Evolutionary conservation across 106 monocot species (phyloP).

Genomic region (Phalaenopsis aphrodite): DNA sequence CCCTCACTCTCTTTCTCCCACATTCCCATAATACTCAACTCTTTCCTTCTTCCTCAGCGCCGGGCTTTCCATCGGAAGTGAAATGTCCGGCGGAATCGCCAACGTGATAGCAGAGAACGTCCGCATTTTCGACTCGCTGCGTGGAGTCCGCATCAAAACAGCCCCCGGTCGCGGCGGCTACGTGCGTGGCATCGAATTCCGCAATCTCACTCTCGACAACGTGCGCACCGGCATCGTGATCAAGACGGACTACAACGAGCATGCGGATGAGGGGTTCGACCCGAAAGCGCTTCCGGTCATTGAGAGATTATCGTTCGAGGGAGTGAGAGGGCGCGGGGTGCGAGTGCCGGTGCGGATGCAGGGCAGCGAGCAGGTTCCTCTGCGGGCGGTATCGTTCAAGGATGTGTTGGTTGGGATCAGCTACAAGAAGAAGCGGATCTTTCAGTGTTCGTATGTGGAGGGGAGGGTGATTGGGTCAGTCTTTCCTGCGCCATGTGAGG

Average conservation of each 20-base stretch:
- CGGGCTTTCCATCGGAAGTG: constrained; percentile 72
- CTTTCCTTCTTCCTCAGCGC: constrained; percentile 29
- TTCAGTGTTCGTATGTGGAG: constrained; percentile 51
- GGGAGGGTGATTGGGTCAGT: constrained; percentile 44
- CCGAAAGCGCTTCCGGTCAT: constrained; percentile 40
- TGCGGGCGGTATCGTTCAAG: constrained; percentile 36
- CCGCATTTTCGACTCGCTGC: constrained; percentile 37
- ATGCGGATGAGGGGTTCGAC: constrained; percentile 49
- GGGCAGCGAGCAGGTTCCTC: constrained; percentile 50
- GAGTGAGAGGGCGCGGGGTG: constrained; percentile 36
- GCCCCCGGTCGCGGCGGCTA: constrained; percentile 63
- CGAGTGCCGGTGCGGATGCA: constrained; percentile 51
- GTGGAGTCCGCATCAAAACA: constrained; percentile 58
- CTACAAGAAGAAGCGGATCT: constrained; percentile 57
- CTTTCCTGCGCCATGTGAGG: constrained; percentile 56
- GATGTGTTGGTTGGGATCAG: constrained; percentile 46
- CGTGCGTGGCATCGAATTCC: constrained; percentile 37
- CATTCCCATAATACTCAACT: neutral
- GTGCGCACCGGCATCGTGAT: constrained; percentile 59
- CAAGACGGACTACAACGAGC: constrained; percentile 73
- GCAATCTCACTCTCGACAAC: constrained; percentile 40
- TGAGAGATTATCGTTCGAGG: constrained; percentile 20
- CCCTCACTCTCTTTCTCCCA: neutral
- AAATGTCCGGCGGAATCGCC: constrained; percentile 71
- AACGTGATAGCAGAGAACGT: constrained; percentile 55